Conservation (phyloP, 164 flowering plant genomes). For the Tinospora cordifolia region DNA sequence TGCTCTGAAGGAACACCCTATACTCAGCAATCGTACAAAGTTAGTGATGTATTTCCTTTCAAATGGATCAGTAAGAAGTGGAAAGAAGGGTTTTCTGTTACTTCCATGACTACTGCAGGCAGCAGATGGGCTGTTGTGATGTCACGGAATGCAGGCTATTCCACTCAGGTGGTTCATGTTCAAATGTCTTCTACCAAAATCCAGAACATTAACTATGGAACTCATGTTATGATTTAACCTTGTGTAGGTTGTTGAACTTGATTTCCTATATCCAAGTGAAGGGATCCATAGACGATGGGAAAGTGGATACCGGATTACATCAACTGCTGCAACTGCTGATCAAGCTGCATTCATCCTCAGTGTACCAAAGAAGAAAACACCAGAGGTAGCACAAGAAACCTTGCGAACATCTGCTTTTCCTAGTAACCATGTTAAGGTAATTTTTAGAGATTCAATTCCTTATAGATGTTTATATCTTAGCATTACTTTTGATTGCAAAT, state of each 20-base stretch:
- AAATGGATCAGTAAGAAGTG: constrained; percentile 74
- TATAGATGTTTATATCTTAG: neutral
- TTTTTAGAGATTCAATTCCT: neutral
- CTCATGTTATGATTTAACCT: constrained; percentile 2
- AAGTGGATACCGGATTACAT: constrained; percentile 47
- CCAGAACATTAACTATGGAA: neutral
- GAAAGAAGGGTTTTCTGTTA: constrained; percentile 64
- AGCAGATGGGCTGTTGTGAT: constrained; percentile 56
- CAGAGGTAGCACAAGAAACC: constrained; percentile 55
- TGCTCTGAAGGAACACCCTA: constrained; percentile 33
- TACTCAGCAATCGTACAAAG: constrained; percentile 62
- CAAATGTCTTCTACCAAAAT: neutral
- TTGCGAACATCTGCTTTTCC: constrained; percentile 54
- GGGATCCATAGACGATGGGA: constrained; percentile 62
- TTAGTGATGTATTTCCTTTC: constrained; percentile 54
- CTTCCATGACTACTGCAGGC: constrained; percentile 61
- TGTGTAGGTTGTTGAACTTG: constrained; percentile 58
- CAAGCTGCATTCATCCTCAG: constrained; percentile 65
- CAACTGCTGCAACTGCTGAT: constrained; percentile 52
- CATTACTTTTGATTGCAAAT: neutral
- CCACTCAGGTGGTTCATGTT: constrained; percentile 39
- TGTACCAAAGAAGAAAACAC: constrained; percentile 34
- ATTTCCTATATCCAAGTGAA: constrained; percentile 61
- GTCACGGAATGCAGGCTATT: constrained; percentile 55
- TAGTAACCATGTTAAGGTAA: constrained; percentile 50